These are phyloP conservation scores for Agrocybe pediades DNA, from an alignment of 768 basidiomycete genomes.

Conservation along the genomic window DNA sequence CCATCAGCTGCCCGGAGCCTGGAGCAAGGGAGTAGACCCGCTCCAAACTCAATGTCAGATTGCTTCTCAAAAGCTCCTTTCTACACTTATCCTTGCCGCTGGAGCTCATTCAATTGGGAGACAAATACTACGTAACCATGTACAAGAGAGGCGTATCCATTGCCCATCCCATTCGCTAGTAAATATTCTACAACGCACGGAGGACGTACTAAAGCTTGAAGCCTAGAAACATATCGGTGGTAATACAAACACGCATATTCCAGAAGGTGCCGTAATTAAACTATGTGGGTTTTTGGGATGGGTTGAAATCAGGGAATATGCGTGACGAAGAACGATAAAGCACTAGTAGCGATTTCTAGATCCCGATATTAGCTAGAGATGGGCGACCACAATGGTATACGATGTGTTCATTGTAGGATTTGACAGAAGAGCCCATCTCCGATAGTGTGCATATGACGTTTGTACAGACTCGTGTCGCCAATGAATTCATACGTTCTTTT, in stretches of 20 bases:
- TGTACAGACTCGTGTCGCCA: background rate
- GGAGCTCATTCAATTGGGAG: too few species aligned
- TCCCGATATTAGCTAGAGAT: slow-evolving; percentile 12
- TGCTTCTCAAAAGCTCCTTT: too few species aligned
- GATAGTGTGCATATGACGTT: slow-evolving; percentile 12
- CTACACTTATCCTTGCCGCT: too few species aligned
- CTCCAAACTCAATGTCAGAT: too few species aligned
- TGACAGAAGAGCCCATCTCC: slow-evolving; percentile 15
- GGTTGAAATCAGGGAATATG: slow-evolving; percentile 21
- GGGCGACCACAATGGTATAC: slow-evolving; percentile 10
- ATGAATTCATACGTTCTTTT: slow-evolving; percentile 15
- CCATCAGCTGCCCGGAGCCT: too few species aligned
- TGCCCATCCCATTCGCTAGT: slow-evolving; percentile 2
- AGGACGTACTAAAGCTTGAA: slow-evolving; percentile 14
- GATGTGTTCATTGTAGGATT: slow-evolving; percentile 18
- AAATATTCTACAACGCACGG: slow-evolving; percentile 15
- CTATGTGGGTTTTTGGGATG: slow-evolving; percentile 26
- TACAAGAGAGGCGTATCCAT: background rate
- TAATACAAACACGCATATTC: slow-evolving; percentile 39
- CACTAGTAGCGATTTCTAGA: slow-evolving; percentile 8
- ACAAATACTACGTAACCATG: too few species aligned
- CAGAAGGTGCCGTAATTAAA: slow-evolving; percentile 36
- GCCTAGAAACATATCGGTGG: slow-evolving; percentile 22
- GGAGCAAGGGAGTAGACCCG: too few species aligned
- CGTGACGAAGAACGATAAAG: slow-evolving; percentile 16